Evolutionary conservation across 2,329 filamentous ascomycete species (phyloP).

Genomic region (Phialemonium atrogriseum): DNA sequence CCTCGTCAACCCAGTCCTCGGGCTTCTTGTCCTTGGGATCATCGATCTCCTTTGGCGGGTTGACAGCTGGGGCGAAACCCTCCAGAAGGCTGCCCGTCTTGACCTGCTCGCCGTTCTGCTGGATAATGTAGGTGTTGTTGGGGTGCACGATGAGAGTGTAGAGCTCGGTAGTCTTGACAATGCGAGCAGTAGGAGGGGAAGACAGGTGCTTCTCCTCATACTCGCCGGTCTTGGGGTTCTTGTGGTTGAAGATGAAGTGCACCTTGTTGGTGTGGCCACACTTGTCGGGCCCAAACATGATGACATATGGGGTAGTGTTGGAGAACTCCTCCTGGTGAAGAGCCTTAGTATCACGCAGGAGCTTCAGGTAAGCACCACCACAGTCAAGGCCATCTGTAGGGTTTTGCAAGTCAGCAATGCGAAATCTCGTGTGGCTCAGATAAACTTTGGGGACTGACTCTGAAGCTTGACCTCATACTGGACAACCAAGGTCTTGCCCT

Average conservation of each 20-base stretch:
- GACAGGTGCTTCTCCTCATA: constrained; percentile 99
- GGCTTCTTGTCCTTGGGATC: constrained; percentile 92
- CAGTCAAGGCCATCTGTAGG: constrained; percentile 81
- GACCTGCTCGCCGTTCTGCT: constrained; percentile 80
- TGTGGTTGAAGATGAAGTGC: constrained; percentile 98
- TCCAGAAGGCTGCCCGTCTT: constrained; percentile 89
- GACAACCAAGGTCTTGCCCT: constrained; percentile 91
- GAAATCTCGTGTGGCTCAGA: not conserved
- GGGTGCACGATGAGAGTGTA: constrained; percentile 96
- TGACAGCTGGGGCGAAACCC: constrained; percentile 89
- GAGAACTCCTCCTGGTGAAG: constrained; percentile 97
- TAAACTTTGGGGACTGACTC: constrained; percentile 49
- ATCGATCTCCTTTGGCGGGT: constrained; percentile 90
- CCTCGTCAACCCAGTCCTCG: constrained; percentile 89
- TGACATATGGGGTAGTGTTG: constrained; percentile 94
- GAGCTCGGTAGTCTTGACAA: constrained; percentile 84
- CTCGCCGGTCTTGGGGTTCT: constrained; percentile 99
- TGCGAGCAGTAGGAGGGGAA: constrained; percentile 74
- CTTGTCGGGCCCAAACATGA: constrained; percentile 99
- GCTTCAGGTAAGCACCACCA: constrained; percentile 98
- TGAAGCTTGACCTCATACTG: constrained; percentile 99
- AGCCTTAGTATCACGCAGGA: constrained; percentile 93
- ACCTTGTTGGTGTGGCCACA: constrained; percentile 99
- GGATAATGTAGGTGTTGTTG: constrained; percentile 90
- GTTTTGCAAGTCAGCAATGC: constrained; percentile 3